phyloP scores from a whole-genome alignment of 176 grass and related monocot species.

The Urochloa ruziziensis region DNA sequence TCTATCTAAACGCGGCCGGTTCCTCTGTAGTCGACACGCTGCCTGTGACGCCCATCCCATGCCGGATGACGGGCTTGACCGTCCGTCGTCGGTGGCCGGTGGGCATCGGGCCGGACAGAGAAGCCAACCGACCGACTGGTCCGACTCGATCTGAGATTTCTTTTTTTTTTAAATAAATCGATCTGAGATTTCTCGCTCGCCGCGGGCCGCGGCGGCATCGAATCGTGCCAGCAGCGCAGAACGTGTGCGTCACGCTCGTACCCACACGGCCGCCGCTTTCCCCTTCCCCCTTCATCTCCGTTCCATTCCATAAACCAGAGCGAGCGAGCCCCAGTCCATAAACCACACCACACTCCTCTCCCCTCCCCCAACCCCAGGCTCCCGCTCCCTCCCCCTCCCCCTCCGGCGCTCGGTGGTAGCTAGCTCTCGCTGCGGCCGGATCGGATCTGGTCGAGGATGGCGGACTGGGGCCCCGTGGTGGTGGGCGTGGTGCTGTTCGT shows the following conservation, averaged over 20 bases:
- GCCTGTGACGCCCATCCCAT: no score
- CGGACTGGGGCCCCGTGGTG: constrained; percentile 70
- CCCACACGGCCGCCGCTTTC: not conserved
- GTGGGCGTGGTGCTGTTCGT: constrained; percentile 80
- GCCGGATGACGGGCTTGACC: no score
- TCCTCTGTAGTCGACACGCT: no score
- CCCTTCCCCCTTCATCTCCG: not conserved
- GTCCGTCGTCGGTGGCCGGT: not conserved
- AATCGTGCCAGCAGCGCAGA: not conserved
- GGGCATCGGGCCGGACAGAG: no score
- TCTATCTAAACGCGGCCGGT: no score
- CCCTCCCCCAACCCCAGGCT: not conserved
- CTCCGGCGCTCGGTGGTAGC: no score
- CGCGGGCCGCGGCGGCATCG: not conserved
- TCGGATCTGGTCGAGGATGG: constrained; percentile 41
- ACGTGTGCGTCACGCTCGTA: not conserved
- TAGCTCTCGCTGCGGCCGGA: not conserved
- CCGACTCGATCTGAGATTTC: no score
- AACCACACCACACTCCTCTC: not conserved
- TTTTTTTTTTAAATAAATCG: no score
- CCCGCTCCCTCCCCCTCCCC: not conserved
- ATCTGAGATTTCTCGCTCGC: not conserved
- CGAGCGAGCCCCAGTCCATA: not conserved
- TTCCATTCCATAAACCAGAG: no score
- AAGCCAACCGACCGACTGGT: no score